Conservation (phyloP, 306 rosid genomes). For the Prinsepia uniflora region DNA sequence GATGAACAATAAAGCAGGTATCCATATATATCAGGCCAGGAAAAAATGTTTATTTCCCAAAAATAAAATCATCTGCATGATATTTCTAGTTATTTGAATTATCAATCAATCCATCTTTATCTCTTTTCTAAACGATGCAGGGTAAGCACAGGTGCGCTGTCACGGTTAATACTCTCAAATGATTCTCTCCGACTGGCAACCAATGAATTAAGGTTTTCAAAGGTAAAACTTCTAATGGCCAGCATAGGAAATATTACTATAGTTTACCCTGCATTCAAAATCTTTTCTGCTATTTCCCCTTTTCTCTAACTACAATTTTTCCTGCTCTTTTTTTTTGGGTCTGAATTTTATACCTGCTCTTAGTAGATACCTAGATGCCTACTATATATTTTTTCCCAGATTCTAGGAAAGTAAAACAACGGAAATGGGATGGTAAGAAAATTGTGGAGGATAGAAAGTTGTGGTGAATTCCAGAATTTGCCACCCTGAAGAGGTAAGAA, state of each 20-base stretch:
- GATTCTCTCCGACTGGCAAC: conserved; percentile 88
- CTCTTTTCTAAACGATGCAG: background rate
- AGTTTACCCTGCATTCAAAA: background rate
- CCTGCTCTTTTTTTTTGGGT: background rate
- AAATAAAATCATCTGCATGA: background rate
- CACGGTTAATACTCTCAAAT: conserved; percentile 78
- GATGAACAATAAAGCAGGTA: background rate
- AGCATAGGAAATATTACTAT: background rate
- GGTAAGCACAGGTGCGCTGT: conserved; percentile 83
- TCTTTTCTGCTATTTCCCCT: too few relatives aligned
- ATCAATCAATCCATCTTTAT: background rate
- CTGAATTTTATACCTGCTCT: background rate
- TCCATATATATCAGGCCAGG: background rate
- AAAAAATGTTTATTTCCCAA: background rate
- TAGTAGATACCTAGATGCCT: background rate
- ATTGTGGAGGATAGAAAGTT: background rate
- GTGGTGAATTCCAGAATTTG: background rate
- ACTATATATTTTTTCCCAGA: background rate
- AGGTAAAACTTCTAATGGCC: conserved; percentile 14
- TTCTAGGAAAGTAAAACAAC: background rate
- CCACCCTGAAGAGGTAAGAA: background rate
- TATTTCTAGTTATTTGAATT: background rate
- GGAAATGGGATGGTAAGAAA: background rate
- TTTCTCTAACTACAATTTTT: too few relatives aligned
- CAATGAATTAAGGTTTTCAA: conserved; percentile 68